These are phyloP conservation scores for Tetradesmus lagerheimii DNA, from an alignment of 139 green algal species.

Conservation along the genomic window DNA sequence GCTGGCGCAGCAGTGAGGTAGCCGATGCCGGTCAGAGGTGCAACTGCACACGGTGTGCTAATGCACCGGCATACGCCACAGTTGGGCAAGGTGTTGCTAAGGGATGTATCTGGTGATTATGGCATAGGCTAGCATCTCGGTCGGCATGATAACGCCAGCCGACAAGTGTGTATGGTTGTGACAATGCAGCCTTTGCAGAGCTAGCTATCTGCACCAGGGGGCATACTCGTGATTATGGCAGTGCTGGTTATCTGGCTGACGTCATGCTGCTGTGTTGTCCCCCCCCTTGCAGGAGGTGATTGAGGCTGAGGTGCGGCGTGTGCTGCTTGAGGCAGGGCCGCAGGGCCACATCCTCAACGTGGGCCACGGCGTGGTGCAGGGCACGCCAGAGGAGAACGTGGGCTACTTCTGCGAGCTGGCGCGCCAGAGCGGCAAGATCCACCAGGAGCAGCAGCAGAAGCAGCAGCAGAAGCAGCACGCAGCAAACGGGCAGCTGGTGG, in stretches of 20 bases:
- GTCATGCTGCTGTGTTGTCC: background rate
- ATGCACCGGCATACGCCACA: too few species aligned
- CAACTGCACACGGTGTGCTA: too few species aligned
- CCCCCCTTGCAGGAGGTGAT: constrained; percentile 15
- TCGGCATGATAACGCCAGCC: too few species aligned
- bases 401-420: constrained; percentile 92
- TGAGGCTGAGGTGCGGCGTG: constrained; percentile 68
- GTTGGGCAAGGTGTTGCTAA: too few species aligned
- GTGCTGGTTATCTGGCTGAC: background rate
- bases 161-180: too few species aligned
- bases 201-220: too few species aligned
- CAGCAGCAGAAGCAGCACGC: background rate
- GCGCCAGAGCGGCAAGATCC: constrained; percentile 63
- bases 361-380: constrained; percentile 90
- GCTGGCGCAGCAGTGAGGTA: background rate
- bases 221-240: too few species aligned
- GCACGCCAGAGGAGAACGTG: constrained; percentile 94
- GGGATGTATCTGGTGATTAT: too few species aligned
- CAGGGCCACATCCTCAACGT: constrained; percentile 95
- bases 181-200: too few species aligned
- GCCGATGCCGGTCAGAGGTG: constrained; percentile 61
- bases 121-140: too few species aligned
- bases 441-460: constrained; percentile 35
- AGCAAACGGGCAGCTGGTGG: background rate
- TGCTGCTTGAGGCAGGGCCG: constrained; percentile 72